phyloP scores from a whole-genome alignment of 345 rosid genomes.

The Camelina hispida region DNA sequence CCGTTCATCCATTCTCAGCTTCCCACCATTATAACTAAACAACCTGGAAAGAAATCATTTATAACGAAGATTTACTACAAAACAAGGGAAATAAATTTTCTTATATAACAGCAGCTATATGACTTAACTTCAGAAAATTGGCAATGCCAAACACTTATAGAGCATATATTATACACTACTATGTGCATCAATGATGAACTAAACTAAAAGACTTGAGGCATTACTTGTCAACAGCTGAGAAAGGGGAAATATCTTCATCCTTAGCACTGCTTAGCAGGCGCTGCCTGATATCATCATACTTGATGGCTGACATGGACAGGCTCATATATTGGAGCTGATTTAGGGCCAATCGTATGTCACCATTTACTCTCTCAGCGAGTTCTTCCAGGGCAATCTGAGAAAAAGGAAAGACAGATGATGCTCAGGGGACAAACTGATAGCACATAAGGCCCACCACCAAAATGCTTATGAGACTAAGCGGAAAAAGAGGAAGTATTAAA shows the following conservation, averaged over 20 bases:
- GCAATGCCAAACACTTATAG: slow-evolving; percentile 28
- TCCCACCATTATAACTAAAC: slow-evolving; percentile 83
- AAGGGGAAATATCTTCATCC: slow-evolving; percentile 99
- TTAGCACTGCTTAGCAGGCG: slow-evolving; percentile 86
- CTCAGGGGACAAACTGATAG: slow-evolving; percentile 27
- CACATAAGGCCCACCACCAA: slow-evolving; percentile 25
- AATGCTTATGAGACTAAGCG: slow-evolving; percentile 24
- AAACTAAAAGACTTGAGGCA: slow-evolving; percentile 34
- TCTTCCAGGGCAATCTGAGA: slow-evolving; percentile 88
- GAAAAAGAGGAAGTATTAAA: slow-evolving; percentile 14
- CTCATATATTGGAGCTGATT: slow-evolving; percentile 97
- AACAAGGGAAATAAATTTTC: neutral
- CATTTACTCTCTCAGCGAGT: slow-evolving; percentile 95
- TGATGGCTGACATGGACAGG: slow-evolving; percentile 79
- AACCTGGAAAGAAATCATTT: slow-evolving; percentile 54
- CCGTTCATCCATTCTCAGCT: slow-evolving; percentile 95
- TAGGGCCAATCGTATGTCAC: slow-evolving; percentile 95
- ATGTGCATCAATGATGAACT: slow-evolving; percentile 18
- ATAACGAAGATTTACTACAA: neutral
- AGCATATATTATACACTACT: slow-evolving; percentile 15
- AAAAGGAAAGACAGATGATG: neutral
- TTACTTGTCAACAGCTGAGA: slow-evolving; percentile 98
- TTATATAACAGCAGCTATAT: slow-evolving; percentile 24
- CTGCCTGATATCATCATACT: slow-evolving; percentile 87
- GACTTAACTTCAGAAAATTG: slow-evolving; percentile 22